phyloP scores from a whole-genome alignment of 306 rosid genomes.

The Prinsepia uniflora region DNA sequence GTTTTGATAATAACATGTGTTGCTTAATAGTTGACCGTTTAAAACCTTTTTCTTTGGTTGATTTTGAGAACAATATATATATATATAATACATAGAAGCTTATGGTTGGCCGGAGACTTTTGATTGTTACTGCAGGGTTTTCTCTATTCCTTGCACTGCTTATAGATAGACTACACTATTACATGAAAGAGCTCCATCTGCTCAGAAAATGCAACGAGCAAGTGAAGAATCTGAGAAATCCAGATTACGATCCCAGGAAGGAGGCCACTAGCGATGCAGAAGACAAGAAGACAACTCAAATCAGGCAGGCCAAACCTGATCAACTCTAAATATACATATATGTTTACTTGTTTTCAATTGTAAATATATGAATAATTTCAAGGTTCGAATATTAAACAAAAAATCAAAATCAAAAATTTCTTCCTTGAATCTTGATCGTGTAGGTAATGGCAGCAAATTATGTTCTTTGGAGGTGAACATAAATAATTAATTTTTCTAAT shows the following conservation, averaged over 20 bases:
- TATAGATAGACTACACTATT: constrained; percentile 58
- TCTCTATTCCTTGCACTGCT: constrained; percentile 61
- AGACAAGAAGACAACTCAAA: neutral
- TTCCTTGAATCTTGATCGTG: no score
- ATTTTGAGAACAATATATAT: no score
- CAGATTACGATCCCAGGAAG: neutral
- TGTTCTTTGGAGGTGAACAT: no score
- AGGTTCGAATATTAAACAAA: no score
- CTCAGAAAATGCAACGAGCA: constrained; percentile 39
- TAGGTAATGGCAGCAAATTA: no score
- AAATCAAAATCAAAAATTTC: no score
- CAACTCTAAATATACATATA: neutral
- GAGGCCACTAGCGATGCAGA: neutral
- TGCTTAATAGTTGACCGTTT: no score
- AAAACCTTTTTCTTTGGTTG: neutral
- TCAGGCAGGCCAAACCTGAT: neutral
- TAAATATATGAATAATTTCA: no score
- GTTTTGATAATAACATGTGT: no score
- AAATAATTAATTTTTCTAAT: no score
- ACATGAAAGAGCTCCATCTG: constrained; percentile 43
- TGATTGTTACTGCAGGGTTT: constrained; percentile 35
- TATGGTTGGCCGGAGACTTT: neutral
- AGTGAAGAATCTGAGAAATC: constrained; percentile 15
- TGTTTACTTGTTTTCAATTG: no score
- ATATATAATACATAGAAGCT: no score